Percentiles rank a stretch among this genome's conserved stretches.
These are phyloP conservation scores for Conringia planisiliqua DNA, from an alignment of 345 rosid genomes.

Conservation along the genomic window DNA sequence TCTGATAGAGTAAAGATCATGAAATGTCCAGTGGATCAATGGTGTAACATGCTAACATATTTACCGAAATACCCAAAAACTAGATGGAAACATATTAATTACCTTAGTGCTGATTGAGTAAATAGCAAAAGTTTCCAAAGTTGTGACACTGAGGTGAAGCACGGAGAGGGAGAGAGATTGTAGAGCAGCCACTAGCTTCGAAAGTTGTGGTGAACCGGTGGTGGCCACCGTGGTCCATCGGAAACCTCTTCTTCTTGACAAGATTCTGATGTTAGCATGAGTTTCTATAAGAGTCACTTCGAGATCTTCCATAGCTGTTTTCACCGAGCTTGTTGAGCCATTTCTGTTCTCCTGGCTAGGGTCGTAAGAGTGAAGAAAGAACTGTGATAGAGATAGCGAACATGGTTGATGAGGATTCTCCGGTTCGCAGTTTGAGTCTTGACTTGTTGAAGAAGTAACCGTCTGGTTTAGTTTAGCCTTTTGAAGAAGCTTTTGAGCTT, in stretches of 20 bases:
- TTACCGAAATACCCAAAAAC: background rate
- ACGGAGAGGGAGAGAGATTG: conserved; percentile 63
- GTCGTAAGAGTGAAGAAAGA: conserved; percentile 50
- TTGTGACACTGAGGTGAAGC: conserved; percentile 72
- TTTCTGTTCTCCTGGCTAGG: conserved; percentile 51
- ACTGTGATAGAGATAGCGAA: conserved; percentile 46
- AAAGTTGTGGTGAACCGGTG: conserved; percentile 40
- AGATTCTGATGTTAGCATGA: conserved; percentile 79
- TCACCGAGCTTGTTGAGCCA: conserved; percentile 38
- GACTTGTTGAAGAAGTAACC: conserved; percentile 27
- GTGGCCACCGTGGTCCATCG: conserved; percentile 23
- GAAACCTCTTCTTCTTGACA: conserved; percentile 45
- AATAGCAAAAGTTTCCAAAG: conserved; percentile 51
- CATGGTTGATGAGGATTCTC: conserved; percentile 15
- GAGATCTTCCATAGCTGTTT: conserved; percentile 57
- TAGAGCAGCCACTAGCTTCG: conserved; percentile 55
- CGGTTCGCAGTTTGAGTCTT: conserved; percentile 19
- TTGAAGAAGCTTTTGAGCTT: conserved; percentile 53
- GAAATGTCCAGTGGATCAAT: conserved; percentile 37
- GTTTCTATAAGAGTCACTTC: conserved; percentile 85
- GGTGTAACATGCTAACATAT: background rate
- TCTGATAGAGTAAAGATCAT: conserved; percentile 47
- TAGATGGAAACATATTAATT: too few species aligned
- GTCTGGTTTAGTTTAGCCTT: conserved; percentile 21
- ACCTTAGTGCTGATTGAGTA: conserved; percentile 89